Conservation (phyloP, 768 basidiomycete species). For the Suillus cothurnatus region DNA sequence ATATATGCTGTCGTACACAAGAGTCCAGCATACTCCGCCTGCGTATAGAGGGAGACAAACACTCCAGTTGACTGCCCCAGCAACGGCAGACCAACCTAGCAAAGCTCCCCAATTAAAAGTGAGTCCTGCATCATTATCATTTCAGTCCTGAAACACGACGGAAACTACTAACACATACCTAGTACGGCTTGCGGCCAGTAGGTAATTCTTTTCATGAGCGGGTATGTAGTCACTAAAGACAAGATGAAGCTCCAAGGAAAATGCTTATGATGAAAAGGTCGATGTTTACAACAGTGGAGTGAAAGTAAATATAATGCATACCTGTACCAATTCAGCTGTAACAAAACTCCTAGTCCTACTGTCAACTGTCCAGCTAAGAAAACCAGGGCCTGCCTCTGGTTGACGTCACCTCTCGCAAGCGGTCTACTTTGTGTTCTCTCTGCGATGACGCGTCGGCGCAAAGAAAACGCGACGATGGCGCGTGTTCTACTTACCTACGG, state of each 20-base stretch:
- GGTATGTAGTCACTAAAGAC: constrained; percentile 85
- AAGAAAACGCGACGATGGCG: not conserved
- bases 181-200: constrained; percentile 97
- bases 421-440: constrained; percentile 89
- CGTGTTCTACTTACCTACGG: constrained; percentile 65
- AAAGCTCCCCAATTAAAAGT: constrained; percentile 98
- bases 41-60: constrained; percentile 88
- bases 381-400: constrained; percentile 67
- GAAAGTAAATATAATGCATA: constrained; percentile 34
- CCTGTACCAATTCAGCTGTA: constrained; percentile 97
- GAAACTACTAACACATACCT: constrained; percentile 49
- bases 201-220: constrained; percentile 96
- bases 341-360: constrained; percentile 79
- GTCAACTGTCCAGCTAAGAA: constrained; percentile 86
- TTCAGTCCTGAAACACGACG: not conserved
- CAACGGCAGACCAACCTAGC: constrained; percentile 94
- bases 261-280: constrained; percentile 54
- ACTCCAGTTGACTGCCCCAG: constrained; percentile 76
- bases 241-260: constrained; percentile 89
- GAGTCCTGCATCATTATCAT: constrained; percentile 54
- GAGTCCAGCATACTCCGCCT: constrained; percentile 89
- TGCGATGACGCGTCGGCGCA: constrained; percentile 29
- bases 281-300: not conserved
- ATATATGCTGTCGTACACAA: constrained; percentile 97
- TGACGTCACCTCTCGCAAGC: constrained; percentile 82